phyloP scores from a whole-genome alignment of 2,329 filamentous ascomycete species.

The Byssothecium circinans region DNA sequence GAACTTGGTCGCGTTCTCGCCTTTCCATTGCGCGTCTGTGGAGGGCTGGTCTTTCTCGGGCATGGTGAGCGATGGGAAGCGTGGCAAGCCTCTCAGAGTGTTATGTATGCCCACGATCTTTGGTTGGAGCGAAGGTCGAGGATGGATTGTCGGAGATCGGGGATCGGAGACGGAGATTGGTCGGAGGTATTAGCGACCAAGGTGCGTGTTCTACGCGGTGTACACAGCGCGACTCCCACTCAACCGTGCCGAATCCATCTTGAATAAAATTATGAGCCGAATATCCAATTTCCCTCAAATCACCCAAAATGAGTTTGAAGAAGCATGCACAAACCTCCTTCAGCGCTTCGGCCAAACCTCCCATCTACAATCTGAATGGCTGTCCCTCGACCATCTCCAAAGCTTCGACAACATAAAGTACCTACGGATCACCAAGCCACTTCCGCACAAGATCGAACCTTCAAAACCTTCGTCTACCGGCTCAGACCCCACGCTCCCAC shows the following conservation, averaged over 20 bases:
- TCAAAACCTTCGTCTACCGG: not conserved
- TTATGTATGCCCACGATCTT: too few relatives aligned
- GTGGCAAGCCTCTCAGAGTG: too few relatives aligned
- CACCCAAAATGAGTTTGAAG: slow-evolving; percentile 28
- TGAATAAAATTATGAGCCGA: not conserved
- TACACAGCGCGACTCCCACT: too few relatives aligned
- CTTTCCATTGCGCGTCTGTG: slow-evolving; percentile 25
- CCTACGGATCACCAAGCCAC: slow-evolving; percentile 25
- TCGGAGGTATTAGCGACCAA: not conserved
- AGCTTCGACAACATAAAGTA: slow-evolving; percentile 16
- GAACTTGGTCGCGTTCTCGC: slow-evolving; percentile 37
- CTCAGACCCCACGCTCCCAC: not conserved
- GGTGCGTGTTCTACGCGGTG: too few relatives aligned
- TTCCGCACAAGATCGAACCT: slow-evolving; percentile 4
- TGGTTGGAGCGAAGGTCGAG: too few relatives aligned
- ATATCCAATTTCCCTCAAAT: slow-evolving; percentile 30
- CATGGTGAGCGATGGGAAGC: slow-evolving; percentile 12
- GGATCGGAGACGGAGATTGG: not conserved
- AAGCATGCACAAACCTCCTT: slow-evolving; percentile 26
- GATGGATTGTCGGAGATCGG: not conserved
- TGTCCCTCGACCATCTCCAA: slow-evolving; percentile 21
- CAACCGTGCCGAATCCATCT: too few relatives aligned
- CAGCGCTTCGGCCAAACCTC: slow-evolving; percentile 15
- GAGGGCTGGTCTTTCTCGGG: slow-evolving; percentile 17
- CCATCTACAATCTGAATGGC: slow-evolving; percentile 26